These are phyloP conservation scores for Aspergillus sparsus DNA, from an alignment of 495 filamentous ascomycete species.

Conservation along the genomic window DNA sequence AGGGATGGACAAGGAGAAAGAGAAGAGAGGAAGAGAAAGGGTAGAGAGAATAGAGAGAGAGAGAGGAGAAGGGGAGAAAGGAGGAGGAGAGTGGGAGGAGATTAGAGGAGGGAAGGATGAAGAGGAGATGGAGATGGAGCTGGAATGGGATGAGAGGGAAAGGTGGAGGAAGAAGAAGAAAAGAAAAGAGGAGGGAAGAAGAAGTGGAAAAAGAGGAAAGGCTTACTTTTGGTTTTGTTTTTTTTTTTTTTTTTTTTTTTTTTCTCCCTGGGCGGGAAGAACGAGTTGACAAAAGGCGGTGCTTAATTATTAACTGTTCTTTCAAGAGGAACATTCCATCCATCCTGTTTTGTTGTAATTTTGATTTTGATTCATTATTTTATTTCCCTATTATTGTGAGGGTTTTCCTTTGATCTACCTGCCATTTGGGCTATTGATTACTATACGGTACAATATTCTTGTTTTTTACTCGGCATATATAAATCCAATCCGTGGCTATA, in stretches of 20 bases:
- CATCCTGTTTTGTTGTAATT: neutral
- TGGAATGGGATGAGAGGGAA: slow-evolving; percentile 25
- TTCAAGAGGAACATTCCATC: neutral
- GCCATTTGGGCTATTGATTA: no score
- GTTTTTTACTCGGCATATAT: no score
- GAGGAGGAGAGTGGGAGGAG: slow-evolving; percentile 21
- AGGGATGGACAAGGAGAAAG: slow-evolving; percentile 25
- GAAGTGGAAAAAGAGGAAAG: slow-evolving; percentile 25
- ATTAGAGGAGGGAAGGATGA: slow-evolving; percentile 26
- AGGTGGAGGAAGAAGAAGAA: slow-evolving; percentile 31
- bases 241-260: slow-evolving; percentile 15
- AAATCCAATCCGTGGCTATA: no score
- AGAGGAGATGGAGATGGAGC: slow-evolving; percentile 28
- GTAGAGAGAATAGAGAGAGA: slow-evolving; percentile 23
- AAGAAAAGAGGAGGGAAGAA: slow-evolving; percentile 21
- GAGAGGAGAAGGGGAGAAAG: slow-evolving; percentile 23
- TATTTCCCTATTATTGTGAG: no score
- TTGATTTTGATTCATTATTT: no score
- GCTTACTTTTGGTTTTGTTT: slow-evolving; percentile 18
- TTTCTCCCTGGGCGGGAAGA: slow-evolving; percentile 11
- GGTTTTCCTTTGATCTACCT: no score
- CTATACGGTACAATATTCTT: no score
- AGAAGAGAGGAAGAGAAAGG: slow-evolving; percentile 15
- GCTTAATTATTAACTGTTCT: neutral
- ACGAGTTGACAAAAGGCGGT: slow-evolving; percentile 8